Evolutionary conservation across 192 early-diverging fungal genomes (phyloP).

Genomic region (Linnemannia hyalina): DNA sequence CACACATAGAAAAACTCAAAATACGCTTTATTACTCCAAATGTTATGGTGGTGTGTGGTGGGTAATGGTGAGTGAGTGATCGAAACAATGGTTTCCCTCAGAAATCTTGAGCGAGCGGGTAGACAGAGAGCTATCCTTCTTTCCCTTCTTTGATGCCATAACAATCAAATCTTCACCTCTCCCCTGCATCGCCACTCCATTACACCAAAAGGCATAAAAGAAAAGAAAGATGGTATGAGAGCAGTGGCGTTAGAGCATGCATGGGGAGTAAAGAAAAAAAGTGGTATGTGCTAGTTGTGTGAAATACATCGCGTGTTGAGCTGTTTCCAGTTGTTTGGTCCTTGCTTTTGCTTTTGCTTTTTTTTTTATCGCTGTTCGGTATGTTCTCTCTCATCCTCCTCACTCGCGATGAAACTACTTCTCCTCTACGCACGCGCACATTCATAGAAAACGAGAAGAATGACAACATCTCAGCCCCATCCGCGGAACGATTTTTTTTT

Average conservation of each 20-base stretch:
- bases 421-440: not conserved
- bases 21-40: not conserved
- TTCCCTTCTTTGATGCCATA: not conserved
- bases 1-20: not conserved
- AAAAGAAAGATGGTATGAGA: not conserved
- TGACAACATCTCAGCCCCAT: not conserved
- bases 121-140: not conserved
- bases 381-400: not conserved
- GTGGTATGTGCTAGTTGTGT: not conserved
- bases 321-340: not conserved
- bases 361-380: no score
- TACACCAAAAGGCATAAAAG: not conserved
- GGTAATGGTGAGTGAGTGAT: not conserved
- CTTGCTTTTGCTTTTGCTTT: no score
- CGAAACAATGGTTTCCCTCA: not conserved
- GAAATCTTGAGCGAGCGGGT: not conserved
- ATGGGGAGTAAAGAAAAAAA: not conserved
- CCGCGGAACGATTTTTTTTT: constrained; percentile 23
- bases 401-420: not conserved
- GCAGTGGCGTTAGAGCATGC: not conserved
- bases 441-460: not conserved
- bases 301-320: not conserved
- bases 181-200: not conserved
- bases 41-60: not conserved
- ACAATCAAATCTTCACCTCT: not conserved